Percentiles rank a stretch among this genome's conserved stretches.
phyloP scores from a whole-genome alignment of 1,284 basidiomycete genomes.

The Golubevia pallescens region DNA sequence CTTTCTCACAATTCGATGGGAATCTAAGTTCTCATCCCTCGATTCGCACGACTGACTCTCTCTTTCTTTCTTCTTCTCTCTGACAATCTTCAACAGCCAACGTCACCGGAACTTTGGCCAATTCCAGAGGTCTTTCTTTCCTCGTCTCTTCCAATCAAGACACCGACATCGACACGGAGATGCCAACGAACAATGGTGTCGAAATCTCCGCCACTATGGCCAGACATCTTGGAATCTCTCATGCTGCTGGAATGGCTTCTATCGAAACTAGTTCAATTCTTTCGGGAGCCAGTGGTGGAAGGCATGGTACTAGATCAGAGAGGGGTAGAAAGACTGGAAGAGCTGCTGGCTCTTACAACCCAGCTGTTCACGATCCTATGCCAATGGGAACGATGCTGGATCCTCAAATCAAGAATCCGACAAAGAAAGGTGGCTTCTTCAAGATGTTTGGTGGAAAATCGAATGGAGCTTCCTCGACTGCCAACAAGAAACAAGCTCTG shows the following conservation, averaged over 20 bases:
- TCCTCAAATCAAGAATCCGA: background rate
- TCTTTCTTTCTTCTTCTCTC: too few relatives aligned
- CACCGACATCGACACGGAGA: background rate
- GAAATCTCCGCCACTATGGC: constrained; percentile 14
- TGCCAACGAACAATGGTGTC: constrained; percentile 7
- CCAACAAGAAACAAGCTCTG: constrained; percentile 4
- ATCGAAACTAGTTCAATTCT: background rate
- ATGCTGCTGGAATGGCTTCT: constrained; percentile 2
- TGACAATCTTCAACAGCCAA: constrained; percentile 2
- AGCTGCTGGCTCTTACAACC: background rate
- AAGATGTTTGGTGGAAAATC: background rate
- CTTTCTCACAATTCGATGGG: too few relatives aligned
- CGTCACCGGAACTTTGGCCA: constrained; percentile 16
- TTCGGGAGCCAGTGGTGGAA: constrained; percentile 9
- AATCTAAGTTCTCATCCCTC: too few relatives aligned
- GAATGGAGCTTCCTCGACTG: background rate
- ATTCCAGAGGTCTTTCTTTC: constrained; percentile 12
- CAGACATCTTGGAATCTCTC: constrained; percentile 2
- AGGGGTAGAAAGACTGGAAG: constrained; percentile 4
- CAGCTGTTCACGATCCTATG: background rate
- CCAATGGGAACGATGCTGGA: background rate
- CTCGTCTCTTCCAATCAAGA: constrained; percentile 10
- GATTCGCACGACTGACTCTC: too few relatives aligned
- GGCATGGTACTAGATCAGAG: constrained; percentile 1
- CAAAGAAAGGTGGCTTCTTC: background rate